Conservation (phyloP, 352 stramenopile species). For the Discostella stelligera region DNA sequence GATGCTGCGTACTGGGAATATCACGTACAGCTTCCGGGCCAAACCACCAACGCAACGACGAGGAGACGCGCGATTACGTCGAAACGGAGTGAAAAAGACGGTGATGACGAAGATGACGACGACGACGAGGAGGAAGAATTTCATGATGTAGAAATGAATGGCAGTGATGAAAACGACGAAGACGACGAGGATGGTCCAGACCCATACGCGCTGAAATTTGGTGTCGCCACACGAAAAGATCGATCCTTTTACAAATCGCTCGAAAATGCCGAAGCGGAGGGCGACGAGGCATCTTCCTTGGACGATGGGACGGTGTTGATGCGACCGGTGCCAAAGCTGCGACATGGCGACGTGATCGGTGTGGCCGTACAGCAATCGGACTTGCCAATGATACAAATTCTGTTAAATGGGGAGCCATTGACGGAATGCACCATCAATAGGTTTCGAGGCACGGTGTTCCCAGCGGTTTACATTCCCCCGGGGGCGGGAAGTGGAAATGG, state of each 20-base stretch:
- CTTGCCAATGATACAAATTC: constrained; percentile 80
- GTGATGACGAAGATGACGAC: background rate
- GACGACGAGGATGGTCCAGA: constrained; percentile 5
- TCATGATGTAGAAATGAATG: constrained; percentile 39
- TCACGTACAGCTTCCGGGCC: constrained; percentile 45
- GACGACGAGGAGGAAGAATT: constrained; percentile 36
- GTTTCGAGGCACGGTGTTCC: constrained; percentile 73
- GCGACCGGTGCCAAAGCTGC: constrained; percentile 55
- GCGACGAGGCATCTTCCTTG: constrained; percentile 26
- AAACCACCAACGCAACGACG: constrained; percentile 28
- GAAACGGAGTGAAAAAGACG: background rate
- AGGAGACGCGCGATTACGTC: background rate
- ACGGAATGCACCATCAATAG: constrained; percentile 69
- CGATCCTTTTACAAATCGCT: constrained; percentile 63
- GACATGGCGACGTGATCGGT: constrained; percentile 68
- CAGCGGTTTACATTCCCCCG: constrained; percentile 61
- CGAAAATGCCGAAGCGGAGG: constrained; percentile 56
- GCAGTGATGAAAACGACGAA: constrained; percentile 13
- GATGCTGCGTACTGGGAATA: constrained; percentile 80
- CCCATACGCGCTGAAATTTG: constrained; percentile 68
- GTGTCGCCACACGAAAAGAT: constrained; percentile 73
- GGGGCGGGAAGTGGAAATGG: constrained; percentile 10
- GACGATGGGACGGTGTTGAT: constrained; percentile 66
- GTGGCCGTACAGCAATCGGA: constrained; percentile 78
- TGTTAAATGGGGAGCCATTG: constrained; percentile 71